Evolutionary conservation across 768 basidiomycete genomes (phyloP).

Genomic region (Leccinum imitatum): DNA sequence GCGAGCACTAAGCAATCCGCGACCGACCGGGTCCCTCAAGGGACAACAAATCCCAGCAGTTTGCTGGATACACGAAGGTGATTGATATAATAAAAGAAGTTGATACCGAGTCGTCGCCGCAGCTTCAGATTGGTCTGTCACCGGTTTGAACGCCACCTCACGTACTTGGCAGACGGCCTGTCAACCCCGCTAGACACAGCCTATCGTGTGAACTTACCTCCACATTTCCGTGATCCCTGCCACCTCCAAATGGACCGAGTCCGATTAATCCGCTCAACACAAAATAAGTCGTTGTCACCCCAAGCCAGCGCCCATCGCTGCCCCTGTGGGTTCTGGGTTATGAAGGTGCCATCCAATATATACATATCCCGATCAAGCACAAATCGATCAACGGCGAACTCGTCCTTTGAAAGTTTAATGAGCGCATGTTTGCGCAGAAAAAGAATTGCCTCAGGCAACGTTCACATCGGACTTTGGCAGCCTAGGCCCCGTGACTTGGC

Average conservation of each 20-base stretch:
- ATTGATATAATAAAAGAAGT: neutral
- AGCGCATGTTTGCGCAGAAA: neutral
- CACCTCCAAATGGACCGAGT: too few relatives aligned
- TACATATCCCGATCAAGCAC: neutral
- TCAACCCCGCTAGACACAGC: neutral
- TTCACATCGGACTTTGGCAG: neutral
- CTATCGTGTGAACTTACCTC: neutral
- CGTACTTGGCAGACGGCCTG: neutral
- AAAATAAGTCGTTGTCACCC: neutral
- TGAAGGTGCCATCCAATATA: neutral
- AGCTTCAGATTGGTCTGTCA: neutral
- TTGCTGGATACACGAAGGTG: neutral
- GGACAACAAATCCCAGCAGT: neutral
- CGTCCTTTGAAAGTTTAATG: neutral
- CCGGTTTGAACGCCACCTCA: neutral
- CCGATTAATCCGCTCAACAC: too few relatives aligned
- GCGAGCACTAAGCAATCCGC: too few relatives aligned
- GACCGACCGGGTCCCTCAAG: too few relatives aligned
- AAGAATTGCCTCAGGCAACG: neutral
- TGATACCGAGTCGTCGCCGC: neutral
- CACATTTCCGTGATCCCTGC: too few relatives aligned
- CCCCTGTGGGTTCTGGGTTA: neutral
- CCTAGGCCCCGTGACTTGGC: neutral
- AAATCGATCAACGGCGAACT: neutral
- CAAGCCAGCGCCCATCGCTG: neutral